These are phyloP conservation scores for Exophiala alcalophila DNA, from an alignment of 2,329 filamentous ascomycete genomes.

Conservation along the genomic window DNA sequence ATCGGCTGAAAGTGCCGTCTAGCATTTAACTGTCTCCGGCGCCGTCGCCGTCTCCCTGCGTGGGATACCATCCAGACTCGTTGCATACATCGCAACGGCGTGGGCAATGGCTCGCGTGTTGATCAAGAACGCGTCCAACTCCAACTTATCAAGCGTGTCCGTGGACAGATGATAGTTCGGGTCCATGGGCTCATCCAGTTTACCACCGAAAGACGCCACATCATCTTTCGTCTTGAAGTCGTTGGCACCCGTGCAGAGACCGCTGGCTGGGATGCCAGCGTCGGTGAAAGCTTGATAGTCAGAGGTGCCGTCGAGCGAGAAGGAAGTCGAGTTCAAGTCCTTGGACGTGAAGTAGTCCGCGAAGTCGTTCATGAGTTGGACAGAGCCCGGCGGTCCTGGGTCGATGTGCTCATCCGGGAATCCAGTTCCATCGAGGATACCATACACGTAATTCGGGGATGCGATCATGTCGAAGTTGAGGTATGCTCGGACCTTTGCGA, in stretches of 20 bases:
- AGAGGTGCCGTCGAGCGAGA: conserved; percentile 73
- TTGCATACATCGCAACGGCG: conserved; percentile 67
- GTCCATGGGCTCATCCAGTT: conserved; percentile 58
- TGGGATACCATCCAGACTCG: conserved; percentile 64
- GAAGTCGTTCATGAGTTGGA: conserved; percentile 66
- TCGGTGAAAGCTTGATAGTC: conserved; percentile 78
- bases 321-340: conserved; percentile 65
- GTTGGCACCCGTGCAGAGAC: conserved; percentile 75
- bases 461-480: conserved; percentile 70
- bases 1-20: too few species aligned
- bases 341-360: conserved; percentile 62
- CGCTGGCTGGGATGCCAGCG: conserved; percentile 69
- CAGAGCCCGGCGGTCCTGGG: conserved; percentile 63
- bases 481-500: conserved; percentile 62
- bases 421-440: conserved; percentile 59
- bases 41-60: too few species aligned
- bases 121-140: conserved; percentile 52
- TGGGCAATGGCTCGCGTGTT: conserved; percentile 64
- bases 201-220: conserved; percentile 66
- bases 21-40: too few species aligned
- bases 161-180: conserved; percentile 55
- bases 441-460: conserved; percentile 57
- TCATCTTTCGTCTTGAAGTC: conserved; percentile 69
- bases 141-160: conserved; percentile 55
- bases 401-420: conserved; percentile 52